Percentiles rank a stretch among this genome's conserved stretches.
Conservation (phyloP, 2,329 filamentous ascomycete genomes). For the Arthrobotrys sphaeroides region DNA sequence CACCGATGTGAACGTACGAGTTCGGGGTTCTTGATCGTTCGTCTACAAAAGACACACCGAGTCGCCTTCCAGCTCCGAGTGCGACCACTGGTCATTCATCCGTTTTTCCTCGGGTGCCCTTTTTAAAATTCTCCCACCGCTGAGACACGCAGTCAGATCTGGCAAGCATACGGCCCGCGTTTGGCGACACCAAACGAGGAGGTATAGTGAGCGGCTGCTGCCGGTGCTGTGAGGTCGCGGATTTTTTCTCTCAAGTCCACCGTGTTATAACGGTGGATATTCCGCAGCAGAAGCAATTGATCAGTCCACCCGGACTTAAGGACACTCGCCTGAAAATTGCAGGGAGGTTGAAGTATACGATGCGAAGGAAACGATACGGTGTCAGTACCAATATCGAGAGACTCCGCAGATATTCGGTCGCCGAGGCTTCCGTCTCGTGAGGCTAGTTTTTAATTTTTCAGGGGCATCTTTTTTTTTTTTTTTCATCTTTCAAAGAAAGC, state of each 20-base stretch:
- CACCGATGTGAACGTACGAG: no score
- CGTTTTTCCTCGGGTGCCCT: neutral
- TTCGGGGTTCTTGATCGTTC: no score
- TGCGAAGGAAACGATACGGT: slow-evolving; percentile 21
- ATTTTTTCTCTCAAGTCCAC: neutral
- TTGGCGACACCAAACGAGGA: neutral
- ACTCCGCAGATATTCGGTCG: slow-evolving; percentile 11
- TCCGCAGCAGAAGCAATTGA: no score
- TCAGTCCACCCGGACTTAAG: no score
- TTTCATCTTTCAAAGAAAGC: no score
- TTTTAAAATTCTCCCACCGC: slow-evolving; percentile 14
- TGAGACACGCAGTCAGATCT: slow-evolving; percentile 24
- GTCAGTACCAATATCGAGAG: slow-evolving; percentile 6
- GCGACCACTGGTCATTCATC: neutral
- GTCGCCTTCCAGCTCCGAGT: neutral
- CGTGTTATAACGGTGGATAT: neutral
- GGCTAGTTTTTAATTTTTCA: neutral
- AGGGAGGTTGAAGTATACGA: slow-evolving; percentile 1
- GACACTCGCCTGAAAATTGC: no score
- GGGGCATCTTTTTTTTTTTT: neutral
- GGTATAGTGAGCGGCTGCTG: neutral
- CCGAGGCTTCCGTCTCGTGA: slow-evolving; percentile 1
- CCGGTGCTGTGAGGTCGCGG: neutral
- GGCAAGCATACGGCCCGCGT: neutral
- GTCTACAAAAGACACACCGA: neutral